Percentiles rank a stretch among this genome's conserved stretches.
These are phyloP conservation scores for Verticillium klebahnii DNA, from an alignment of 2,329 filamentous ascomycete genomes.

Conservation along the genomic window DNA sequence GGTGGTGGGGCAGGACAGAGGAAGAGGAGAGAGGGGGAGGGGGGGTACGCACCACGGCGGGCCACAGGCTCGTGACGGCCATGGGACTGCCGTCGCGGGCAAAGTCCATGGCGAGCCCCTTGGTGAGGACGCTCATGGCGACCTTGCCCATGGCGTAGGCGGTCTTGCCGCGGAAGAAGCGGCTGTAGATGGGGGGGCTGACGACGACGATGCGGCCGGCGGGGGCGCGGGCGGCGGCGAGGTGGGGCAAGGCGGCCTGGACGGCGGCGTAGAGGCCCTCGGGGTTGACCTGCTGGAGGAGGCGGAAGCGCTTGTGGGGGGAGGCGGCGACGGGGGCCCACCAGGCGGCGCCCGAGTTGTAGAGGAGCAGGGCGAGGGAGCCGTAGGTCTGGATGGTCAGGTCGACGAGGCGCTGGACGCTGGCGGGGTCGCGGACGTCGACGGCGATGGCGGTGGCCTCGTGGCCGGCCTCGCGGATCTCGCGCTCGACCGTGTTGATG, in stretches of 20 bases:
- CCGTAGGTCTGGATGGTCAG: constrained; percentile 54
- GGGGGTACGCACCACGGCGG: constrained; percentile 57
- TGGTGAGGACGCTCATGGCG: constrained; percentile 76
- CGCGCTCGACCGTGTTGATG: constrained; percentile 73
- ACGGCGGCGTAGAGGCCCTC: constrained; percentile 72
- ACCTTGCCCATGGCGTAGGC: constrained; percentile 78
- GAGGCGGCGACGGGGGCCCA: constrained; percentile 73
- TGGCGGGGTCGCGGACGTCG: constrained; percentile 62
- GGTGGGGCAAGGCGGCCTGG: constrained; percentile 64
- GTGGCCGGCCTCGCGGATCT: constrained; percentile 63
- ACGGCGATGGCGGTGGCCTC: constrained; percentile 62
- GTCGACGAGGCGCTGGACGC: constrained; percentile 55
- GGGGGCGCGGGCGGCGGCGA: constrained; percentile 43
- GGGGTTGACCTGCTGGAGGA: constrained; percentile 71
- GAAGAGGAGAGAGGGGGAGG: not conserved
- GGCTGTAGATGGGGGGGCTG: constrained; percentile 77
- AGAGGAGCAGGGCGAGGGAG: constrained; percentile 69
- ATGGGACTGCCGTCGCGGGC: constrained; percentile 61
- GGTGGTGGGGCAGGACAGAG: too few relatives aligned
- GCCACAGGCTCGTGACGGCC: constrained; percentile 81
- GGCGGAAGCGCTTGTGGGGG: constrained; percentile 65
- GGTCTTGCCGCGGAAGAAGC: constrained; percentile 82
- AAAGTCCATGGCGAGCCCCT: constrained; percentile 80
- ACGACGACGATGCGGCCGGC: constrained; percentile 70
- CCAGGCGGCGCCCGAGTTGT: constrained; percentile 84